Conservation (phyloP, 2,329 filamentous ascomycete genomes). For the Pseudophaeomoniella oleicola region DNA sequence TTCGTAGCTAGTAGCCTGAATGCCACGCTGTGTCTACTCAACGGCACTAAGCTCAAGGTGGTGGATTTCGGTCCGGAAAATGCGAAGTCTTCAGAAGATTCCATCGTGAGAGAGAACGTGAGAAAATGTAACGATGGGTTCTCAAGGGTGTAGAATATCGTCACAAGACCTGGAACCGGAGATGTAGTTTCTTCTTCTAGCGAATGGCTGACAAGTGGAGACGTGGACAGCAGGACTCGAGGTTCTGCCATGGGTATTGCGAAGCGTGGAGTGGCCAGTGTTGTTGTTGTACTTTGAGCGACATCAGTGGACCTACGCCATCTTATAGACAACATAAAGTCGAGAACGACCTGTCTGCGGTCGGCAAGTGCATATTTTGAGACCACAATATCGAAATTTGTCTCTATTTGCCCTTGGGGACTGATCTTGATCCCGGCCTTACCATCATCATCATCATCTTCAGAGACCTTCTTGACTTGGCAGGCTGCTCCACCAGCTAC, state of each 20-base stretch:
- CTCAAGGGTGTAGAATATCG: conserved; percentile 61
- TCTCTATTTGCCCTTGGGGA: not conserved
- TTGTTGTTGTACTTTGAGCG: conserved; percentile 44
- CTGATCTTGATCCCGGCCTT: too few relatives aligned
- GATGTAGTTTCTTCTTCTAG: conserved; percentile 13
- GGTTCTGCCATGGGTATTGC: conserved; percentile 72
- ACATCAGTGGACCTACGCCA: conserved; percentile 49
- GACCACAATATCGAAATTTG: not conserved
- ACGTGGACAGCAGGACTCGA: conserved; percentile 46
- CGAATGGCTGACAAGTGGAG: not conserved
- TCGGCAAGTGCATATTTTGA: conserved; percentile 66
- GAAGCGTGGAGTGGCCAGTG: conserved; percentile 64
- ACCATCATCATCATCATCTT: not conserved
- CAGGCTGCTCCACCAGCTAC: conserved; percentile 48
- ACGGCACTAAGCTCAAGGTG: conserved; percentile 65
- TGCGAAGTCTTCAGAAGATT: conserved; percentile 80
- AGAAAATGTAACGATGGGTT: conserved; percentile 92
- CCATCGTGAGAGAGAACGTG: conserved; percentile 84
- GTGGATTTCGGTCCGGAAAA: conserved; percentile 80
- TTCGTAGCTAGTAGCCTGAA: conserved; percentile 60
- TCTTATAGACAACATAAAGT: conserved; percentile 57
- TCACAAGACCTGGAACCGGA: conserved; percentile 19
- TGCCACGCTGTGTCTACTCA: conserved; percentile 58
- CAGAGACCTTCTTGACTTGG: not conserved
- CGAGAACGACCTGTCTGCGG: conserved; percentile 57